phyloP scores from a whole-genome alignment of 2,329 filamentous ascomycete genomes.

The Penicillium sp. region DNA sequence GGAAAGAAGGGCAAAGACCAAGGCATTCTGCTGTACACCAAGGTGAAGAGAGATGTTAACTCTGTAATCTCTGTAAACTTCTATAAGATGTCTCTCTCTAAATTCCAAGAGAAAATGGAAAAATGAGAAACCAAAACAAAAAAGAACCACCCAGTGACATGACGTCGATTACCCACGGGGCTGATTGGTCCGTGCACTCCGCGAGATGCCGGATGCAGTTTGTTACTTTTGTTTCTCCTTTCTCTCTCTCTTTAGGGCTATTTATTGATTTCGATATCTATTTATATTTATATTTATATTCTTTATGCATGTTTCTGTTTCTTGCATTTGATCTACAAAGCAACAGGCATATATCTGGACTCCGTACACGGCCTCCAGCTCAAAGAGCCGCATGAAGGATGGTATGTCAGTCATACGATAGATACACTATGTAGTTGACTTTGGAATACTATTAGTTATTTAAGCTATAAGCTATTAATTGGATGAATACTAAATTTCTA shows the following conservation, averaged over 20 bases:
- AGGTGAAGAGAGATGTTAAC: background rate
- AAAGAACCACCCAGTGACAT: constrained; percentile 8
- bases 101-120: background rate
- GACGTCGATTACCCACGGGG: constrained; percentile 24
- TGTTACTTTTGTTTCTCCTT: background rate
- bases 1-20: constrained; percentile 38
- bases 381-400: background rate
- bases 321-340: background rate
- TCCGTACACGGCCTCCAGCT: background rate
- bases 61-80: background rate
- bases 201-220: constrained; percentile 21
- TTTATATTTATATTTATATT: background rate
- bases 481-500: background rate
- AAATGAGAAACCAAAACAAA: background rate
- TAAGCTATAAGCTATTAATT: background rate
- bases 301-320: no score
- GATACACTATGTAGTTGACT: background rate
- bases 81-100: background rate
- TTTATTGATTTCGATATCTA: background rate
- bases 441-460: background rate
- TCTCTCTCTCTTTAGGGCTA: background rate
- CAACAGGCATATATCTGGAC: background rate
- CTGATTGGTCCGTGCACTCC: constrained; percentile 17
- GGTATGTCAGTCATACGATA: background rate
- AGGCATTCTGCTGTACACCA: constrained; percentile 23